Evolutionary conservation across 805 yeast species (phyloP), one percentile per base, ranked within the genome.

Genomic region (Blastobotrys attinorum): DNA sequence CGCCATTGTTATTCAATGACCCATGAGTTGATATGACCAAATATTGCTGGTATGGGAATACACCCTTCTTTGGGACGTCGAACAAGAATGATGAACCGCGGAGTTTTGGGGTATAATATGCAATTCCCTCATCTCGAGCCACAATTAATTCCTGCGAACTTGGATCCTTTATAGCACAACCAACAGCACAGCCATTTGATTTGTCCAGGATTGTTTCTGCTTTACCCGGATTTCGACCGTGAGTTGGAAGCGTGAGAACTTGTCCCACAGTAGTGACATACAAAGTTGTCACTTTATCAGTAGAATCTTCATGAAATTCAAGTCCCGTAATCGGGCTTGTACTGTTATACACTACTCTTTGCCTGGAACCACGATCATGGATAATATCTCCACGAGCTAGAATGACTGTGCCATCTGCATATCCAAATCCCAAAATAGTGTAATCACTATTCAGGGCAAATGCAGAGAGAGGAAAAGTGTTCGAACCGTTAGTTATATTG

Each of bases 301-400:
- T 37, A n/a, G 46, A 42, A 10, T 56, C 62, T 13, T 56, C 62
- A 41, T 70, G 70, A 51, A 89, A 75, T 22, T 75, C 73, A 1
- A 90, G 63, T 0, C 85, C 82, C 0, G 97, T 90, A 16, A 92
- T 73, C 1, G 97, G 95, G 39, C 86, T 92, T 2, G 71, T 65
- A 41, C 80, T 75, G 46, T 82, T 85, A 57, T 79, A 85, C 1
- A 89, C 79, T 0, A 82, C 60, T 22, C 97, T 68, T 56, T 90
- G 97, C 50, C 92, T 76, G 7, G 95, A 79, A 0, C 97, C 97
- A 46, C 95, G 68, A 57, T 92, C 98, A 53, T 88, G 77, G 4
- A 86, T 52, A 25, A 92, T 61, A 60, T 92, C 97, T 6, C 98
- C 98, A 49, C 97, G 66, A 0, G 89, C 76, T 4, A 89, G 65